Evolutionary conservation across 2,329 filamentous ascomycete species (phyloP), one percentile per base, ranked within the genome.

Genomic region (Beauveria australis): DNA sequence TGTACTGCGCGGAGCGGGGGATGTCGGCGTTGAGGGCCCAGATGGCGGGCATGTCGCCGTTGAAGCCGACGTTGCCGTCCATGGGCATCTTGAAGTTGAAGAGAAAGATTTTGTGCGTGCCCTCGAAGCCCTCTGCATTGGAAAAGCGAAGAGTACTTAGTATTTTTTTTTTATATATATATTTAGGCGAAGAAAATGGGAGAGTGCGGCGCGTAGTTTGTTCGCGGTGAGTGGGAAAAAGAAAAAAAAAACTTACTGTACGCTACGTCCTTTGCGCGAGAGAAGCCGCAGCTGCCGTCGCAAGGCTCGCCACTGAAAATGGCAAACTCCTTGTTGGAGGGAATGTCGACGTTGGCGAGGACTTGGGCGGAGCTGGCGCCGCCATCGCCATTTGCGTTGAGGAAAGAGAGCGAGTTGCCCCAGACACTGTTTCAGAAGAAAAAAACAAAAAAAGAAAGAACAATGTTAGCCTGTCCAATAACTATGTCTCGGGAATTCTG

Each of bases 11-110:
- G 5, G 87, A 86, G 63, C 85, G 85, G 28, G 88, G 84, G 63
- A 92, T 89, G 63, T 83, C 80, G 19, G 83, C 85, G 74, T 92
- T 92, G 63, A 92, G 81, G 54, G 87, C 76, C 89, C 89, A 92
- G 72, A 88, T 81, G 47, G 89, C 86, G 9, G 89, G 88, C 81
- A 89, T 89, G 73, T 92, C 84, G 47, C 71, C 76, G 68, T 85
- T 82, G 67, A 77, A 77, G 61, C 76, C 76, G n/a, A 70, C 74
- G 57, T 76, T 70, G 63, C 80, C 81, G 61, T 82, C 81, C 53
- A 79, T 69, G 9, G 88, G 88, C 89, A 92, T 92, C 60, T 78
- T 77, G 72, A 92, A 89, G 67, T 90, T 82, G 66, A 89, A 81
- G 64, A 92, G 78, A 76, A 92, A 91, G 59, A 88, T 78, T 76